Evolutionary conservation across 495 filamentous ascomycete genomes (phyloP), one percentile per base, ranked within the genome.

Genomic region (Aspergillus taichungensis): DNA sequence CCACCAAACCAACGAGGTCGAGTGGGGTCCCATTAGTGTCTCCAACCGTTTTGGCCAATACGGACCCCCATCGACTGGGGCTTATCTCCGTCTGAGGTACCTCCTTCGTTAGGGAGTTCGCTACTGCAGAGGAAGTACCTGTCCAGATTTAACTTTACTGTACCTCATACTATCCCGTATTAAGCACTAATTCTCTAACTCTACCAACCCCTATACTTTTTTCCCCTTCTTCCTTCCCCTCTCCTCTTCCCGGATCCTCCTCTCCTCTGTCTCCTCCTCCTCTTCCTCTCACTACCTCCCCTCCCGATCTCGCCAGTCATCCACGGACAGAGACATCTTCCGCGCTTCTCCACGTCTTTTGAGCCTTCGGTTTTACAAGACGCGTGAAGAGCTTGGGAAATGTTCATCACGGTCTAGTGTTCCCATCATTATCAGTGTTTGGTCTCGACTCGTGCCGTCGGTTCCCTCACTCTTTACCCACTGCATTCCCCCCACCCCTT

Each of bases 321-420:
- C 30, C 8, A 46, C 40, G 45, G 42, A 45, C 14, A 51, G 29
- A 47, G 27, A 39, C 28, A 32, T 42, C 11, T 36, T 34, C 34
- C 46, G 46, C 37, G 13, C 34, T 45, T 49, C 41, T 38, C 42
- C 40, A 24, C 34, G 30, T 41, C 30, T 36, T 36, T 18, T 36
- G 29, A 31, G 18, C 35, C 30, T 38, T 34, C 33, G 37, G 33
- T 37, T 12, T 27, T 38, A 36, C 40, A 34, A 34, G 40, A 46
- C 47, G 47, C 50, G 45, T 46, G 40, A 39, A 45, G 35, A 37
- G 34, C 14, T 6, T 43, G 42, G 48, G 53, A 54, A 42, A 56
- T 60, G 53, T 48, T 41, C 44, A 42, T 48, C 54, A 32, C 34
- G 40, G 27, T 13, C 13, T 34, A 46, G 41, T 53, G 45, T 36